Evolutionary conservation across 2,329 filamentous ascomycete genomes (phyloP).

Genomic region (Microcera coccophila): DNA sequence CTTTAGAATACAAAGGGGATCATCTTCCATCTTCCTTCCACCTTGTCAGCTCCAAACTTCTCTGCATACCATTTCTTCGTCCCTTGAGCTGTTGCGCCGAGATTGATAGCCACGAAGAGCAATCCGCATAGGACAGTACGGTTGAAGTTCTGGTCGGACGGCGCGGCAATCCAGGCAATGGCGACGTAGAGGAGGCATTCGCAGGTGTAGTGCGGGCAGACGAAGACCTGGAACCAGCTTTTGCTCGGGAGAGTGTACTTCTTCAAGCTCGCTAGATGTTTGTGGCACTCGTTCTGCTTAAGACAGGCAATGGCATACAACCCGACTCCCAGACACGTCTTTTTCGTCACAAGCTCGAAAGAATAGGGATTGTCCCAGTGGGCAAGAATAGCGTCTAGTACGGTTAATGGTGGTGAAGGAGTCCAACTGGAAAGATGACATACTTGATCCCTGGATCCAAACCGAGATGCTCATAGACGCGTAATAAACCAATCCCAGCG

Average conservation of each 20-base stretch:
- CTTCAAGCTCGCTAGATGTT: constrained; percentile 63
- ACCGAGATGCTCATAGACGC: constrained; percentile 66
- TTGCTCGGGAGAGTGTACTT: constrained; percentile 80
- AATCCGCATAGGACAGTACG: constrained; percentile 66
- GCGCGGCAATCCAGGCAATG: constrained; percentile 71
- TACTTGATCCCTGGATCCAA: constrained; percentile 80
- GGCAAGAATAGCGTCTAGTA: constrained; percentile 32
- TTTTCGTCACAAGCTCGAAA: constrained; percentile 19
- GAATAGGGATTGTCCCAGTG: constrained; percentile 28
- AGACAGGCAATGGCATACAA: constrained; percentile 67
- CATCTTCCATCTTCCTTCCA: constrained; percentile 68
- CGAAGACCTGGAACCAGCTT: constrained; percentile 65
- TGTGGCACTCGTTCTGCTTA: constrained; percentile 72
- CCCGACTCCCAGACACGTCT: constrained; percentile 45
- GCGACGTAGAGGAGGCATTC: constrained; percentile 81
- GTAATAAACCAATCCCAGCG: constrained; percentile 77
- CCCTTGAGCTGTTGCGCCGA: constrained; percentile 74
- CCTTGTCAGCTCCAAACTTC: constrained; percentile 66
- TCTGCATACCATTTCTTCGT: constrained; percentile 75
- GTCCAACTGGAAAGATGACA: constrained; percentile 24
- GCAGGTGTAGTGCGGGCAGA: constrained; percentile 89
- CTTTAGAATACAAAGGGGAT: constrained; percentile 64
- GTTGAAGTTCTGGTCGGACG: constrained; percentile 62
- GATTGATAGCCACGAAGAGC: constrained; percentile 71
- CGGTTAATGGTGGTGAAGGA: constrained; percentile 8